Percentiles rank a stretch among this genome's conserved stretches.
phyloP scores from a whole-genome alignment of 2,329 filamentous ascomycete genomes.

The Pseudogymnoascus sp. region DNA sequence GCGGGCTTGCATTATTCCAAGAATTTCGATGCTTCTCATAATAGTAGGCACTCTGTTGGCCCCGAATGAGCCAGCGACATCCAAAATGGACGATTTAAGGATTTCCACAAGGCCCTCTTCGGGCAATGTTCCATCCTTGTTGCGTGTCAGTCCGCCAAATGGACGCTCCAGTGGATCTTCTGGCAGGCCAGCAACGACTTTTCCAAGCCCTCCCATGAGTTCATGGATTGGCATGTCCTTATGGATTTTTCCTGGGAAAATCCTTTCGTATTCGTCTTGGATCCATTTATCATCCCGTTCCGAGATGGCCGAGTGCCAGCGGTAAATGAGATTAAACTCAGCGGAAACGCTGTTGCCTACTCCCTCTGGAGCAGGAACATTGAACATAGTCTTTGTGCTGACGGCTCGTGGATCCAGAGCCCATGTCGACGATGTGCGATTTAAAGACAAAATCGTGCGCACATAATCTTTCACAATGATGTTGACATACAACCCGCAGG shows the following conservation, averaged over 20 bases:
- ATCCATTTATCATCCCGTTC: constrained; percentile 76
- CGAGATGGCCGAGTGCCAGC: constrained; percentile 76
- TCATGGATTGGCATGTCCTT: constrained; percentile 48
- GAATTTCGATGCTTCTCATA: constrained; percentile 68
- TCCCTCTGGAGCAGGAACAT: constrained; percentile 56
- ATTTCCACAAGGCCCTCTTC: constrained; percentile 72
- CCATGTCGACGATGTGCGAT: constrained; percentile 42
- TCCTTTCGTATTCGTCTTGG: constrained; percentile 54
- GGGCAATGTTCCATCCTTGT: constrained; percentile 57
- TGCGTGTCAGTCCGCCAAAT: constrained; percentile 59
- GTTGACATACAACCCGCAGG: constrained; percentile 68
- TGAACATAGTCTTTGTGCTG: constrained; percentile 46
- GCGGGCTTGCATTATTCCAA: constrained; percentile 70
- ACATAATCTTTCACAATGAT: constrained; percentile 73
- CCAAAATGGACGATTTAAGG: constrained; percentile 61
- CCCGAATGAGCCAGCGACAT: constrained; percentile 64
- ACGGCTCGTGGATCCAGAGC: constrained; percentile 61
- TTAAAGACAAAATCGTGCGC: constrained; percentile 46
- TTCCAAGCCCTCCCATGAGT: constrained; percentile 53
- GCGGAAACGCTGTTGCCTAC: constrained; percentile 77
- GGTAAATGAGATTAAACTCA: constrained; percentile 83
- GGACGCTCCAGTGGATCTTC: constrained; percentile 60
- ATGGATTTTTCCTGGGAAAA: constrained; percentile 48
- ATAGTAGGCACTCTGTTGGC: constrained; percentile 65
- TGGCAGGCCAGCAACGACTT: constrained; percentile 53